A percentile compares a stretch with the other conserved stretches of the same genome.
Conservation (phyloP, 768 basidiomycete species). For the Lentinula lateritia region DNA sequence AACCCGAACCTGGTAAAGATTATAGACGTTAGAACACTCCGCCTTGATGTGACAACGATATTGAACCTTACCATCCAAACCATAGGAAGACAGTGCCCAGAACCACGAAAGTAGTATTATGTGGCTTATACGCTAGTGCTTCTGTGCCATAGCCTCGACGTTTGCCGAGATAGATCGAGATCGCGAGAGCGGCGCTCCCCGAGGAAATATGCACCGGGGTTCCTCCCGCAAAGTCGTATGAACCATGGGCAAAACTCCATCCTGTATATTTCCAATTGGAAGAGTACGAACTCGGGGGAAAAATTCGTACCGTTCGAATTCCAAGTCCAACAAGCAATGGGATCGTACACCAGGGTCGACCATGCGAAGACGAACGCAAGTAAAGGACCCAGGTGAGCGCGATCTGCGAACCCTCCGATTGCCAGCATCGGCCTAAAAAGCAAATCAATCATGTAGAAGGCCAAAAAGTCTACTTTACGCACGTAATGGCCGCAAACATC, state of each 20-base stretch:
- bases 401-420: conserved; percentile 89
- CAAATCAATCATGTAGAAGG: conserved; percentile 16
- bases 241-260: conserved; percentile 74
- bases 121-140: conserved; percentile 85
- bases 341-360: conserved; percentile 88
- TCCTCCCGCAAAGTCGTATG: conserved; percentile 91
- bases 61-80: conserved; percentile 66
- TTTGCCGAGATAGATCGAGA: conserved; percentile 87
- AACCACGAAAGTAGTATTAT: conserved; percentile 89
- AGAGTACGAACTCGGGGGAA: conserved; percentile 21
- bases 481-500: conserved; percentile 91
- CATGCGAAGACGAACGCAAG: conserved; percentile 89
- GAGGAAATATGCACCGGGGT: conserved; percentile 97
- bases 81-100: conserved; percentile 90
- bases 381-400: conserved; percentile 76
- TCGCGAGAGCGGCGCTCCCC: conserved; percentile 86
- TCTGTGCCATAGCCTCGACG: conserved; percentile 90
- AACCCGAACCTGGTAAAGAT: conserved; percentile 56
- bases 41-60: neutral
- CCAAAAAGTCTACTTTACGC: conserved; percentile 19
- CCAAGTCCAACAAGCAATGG: conserved; percentile 97
- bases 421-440: conserved; percentile 71
- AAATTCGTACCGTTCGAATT: conserved; percentile 54
- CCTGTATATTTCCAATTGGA: conserved; percentile 19
- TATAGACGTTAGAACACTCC: neutral